These are phyloP conservation scores for Knufia petricola DNA, from an alignment of 2,329 filamentous ascomycete genomes.

Conservation along the genomic window DNA sequence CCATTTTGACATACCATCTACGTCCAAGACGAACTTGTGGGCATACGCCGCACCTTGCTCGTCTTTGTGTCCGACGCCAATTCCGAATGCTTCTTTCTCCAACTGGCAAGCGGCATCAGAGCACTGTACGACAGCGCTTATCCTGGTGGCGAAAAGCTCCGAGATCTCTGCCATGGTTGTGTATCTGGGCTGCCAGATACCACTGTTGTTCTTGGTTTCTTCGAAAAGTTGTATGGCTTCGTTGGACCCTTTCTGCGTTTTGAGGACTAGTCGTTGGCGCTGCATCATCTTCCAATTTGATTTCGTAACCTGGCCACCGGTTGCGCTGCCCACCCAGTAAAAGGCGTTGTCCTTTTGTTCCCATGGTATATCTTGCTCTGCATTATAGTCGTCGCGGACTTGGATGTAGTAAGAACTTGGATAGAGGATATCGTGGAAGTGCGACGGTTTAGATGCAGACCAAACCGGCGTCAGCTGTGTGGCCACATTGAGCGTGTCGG, in stretches of 20 bases:
- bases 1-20: too few species aligned
- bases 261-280: slow-evolving; percentile 7
- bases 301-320: slow-evolving; percentile 49
- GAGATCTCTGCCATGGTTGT: background rate
- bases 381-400: slow-evolving; percentile 69
- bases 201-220: background rate
- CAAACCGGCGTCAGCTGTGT: slow-evolving; percentile 89
- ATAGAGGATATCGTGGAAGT: slow-evolving; percentile 85
- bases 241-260: background rate
- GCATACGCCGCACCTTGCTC: slow-evolving; percentile 24
- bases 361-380: slow-evolving; percentile 61
- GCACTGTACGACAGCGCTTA: slow-evolving; percentile 42
- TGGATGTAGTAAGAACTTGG: slow-evolving; percentile 95
- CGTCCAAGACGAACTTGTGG: slow-evolving; percentile 62
- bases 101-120: slow-evolving; percentile 27
- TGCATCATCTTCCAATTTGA: slow-evolving; percentile 5
- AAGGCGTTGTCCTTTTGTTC: slow-evolving; percentile 62
- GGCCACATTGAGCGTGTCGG: background rate
- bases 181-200: background rate
- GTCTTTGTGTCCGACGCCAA: background rate
- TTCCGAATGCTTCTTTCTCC: slow-evolving; percentile 6
- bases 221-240: background rate
- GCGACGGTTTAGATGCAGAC: slow-evolving; percentile 86
- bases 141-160: slow-evolving; percentile 35
- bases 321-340: slow-evolving; percentile 93